phyloP scores from a whole-genome alignment of 2,329 filamentous ascomycete species.

The Pseudogymnoascus sp. region DNA sequence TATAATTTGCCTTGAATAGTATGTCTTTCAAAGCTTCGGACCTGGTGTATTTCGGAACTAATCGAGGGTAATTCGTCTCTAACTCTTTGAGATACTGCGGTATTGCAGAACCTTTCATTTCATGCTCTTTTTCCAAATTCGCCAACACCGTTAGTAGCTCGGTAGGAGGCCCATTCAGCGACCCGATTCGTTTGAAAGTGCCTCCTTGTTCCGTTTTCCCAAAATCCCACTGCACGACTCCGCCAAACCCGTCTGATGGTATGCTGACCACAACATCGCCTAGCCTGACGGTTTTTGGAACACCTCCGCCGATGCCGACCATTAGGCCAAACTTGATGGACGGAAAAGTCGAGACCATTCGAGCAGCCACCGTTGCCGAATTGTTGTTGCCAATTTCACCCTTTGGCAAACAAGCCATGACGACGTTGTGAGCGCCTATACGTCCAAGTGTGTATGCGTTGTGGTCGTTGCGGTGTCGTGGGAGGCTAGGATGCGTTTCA shows the following conservation, averaged over 20 bases:
- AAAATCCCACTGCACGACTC: constrained; percentile 1
- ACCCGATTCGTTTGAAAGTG: constrained; percentile 10
- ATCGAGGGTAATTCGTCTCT: too few relatives aligned
- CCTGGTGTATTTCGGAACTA: too few relatives aligned
- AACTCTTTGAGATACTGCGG: constrained; percentile 11
- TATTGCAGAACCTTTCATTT: constrained; percentile 9
- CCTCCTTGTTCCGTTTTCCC: not conserved
- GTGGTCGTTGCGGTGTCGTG: constrained; percentile 14
- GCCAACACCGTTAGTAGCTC: constrained; percentile 4
- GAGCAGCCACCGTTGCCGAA: constrained; percentile 28
- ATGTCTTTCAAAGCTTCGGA: constrained; percentile 5
- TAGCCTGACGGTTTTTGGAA: constrained; percentile 15
- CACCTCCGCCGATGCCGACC: constrained; percentile 35
- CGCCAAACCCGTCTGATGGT: not conserved
- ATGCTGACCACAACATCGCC: constrained; percentile 14
- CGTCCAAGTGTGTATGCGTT: constrained; percentile 25
- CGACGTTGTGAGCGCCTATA: constrained; percentile 29
- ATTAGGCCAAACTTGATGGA: constrained; percentile 34
- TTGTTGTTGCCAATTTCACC: constrained; percentile 29
- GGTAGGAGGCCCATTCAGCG: constrained; percentile 11
- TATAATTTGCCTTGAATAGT: constrained; percentile 8
- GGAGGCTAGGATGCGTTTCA: constrained; percentile 14
- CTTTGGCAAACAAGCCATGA: constrained; percentile 28
- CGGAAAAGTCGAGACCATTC: constrained; percentile 29
- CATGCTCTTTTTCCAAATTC: constrained; percentile 8